Base-by-base conservation (phyloP, 2,329 filamentous ascomycete genomes). In the Phialophora tarda region DNA sequence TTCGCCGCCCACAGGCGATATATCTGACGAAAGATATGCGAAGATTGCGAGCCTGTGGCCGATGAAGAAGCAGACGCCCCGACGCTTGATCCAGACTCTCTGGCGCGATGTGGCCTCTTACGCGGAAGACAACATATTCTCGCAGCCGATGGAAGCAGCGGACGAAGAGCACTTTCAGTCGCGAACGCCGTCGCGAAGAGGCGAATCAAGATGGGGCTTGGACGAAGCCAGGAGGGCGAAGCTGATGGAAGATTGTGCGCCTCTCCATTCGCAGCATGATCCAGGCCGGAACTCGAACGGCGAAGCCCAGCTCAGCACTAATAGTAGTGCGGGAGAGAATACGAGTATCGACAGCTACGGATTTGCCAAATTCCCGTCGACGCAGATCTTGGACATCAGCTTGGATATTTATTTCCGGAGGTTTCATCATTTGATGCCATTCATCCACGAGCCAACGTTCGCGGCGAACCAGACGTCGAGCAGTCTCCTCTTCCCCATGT, bases 341-440 rank as follows among this genome's bases (percentile, higher is more conserved):
- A 17, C n/a, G 21, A 56, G 34, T 48, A 17, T 48, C 30, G 30
- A 38, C 17, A 44, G 53, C 54, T 14, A 12, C 44, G 32, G 24
- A 11, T 53, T 21, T 28, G 44, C 41, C 38, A 56, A 65, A 23
- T 65, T 65, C 38, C 63, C 63, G 24, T 55, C 56, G 7, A 48
- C 63, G 4, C 32, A 56, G 51, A 60, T 65, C 28, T 56, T 65
- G 30, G 63, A 65, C 14, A 61, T 65, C 48, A 65, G 63, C 63
- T 26, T 65, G 17, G 63, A 61, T 26, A 32, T 65, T 21, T 65
- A 56, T 34, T 64, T 64, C 32, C 62, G 56, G 7, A 26, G 62
- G 10, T 64, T 60, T 26, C 62, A 64, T 57, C 44, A 58, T 17
- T 14, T 64, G 44, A 61, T 64, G 55, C 62, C 62, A 10, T 64